A percentile compares a stretch with the other conserved stretches of the same genome.
phyloP scores from a whole-genome alignment of 768 basidiomycete species.

The Rhodotorula babjevae region DNA sequence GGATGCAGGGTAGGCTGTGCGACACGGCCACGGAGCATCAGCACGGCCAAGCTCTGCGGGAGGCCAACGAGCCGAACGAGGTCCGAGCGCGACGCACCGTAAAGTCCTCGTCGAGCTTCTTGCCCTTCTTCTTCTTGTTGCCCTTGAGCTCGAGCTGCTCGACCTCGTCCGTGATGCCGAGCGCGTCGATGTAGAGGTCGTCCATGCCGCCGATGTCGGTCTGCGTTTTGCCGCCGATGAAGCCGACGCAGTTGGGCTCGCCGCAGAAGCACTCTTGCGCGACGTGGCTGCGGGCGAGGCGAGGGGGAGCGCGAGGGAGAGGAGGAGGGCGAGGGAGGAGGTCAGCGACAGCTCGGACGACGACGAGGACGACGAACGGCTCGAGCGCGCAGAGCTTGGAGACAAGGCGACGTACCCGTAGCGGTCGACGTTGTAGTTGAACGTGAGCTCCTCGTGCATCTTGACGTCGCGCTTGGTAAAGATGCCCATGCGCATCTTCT shows the following conservation, averaged over 20 bases:
- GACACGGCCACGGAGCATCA: conserved; percentile 1
- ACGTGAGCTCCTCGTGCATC: conserved; percentile 84
- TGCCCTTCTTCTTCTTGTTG: conserved; percentile 77
- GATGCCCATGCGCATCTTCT: conserved; percentile 90
- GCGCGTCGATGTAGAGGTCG: conserved; percentile 65
- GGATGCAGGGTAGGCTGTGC: conserved; percentile 70
- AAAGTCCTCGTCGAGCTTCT: conserved; percentile 92
- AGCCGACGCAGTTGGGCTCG: conserved; percentile 89
- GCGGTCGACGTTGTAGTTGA: conserved; percentile 99
- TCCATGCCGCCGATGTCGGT: conserved; percentile 93
- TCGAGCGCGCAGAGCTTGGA: background rate
- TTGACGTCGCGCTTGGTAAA: conserved; percentile 59
- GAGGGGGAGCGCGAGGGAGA: background rate
- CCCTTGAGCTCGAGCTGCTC: conserved; percentile 79
- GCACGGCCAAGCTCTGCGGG: no score
- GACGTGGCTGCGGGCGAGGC: conserved; percentile 61
- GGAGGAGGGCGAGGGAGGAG: no score
- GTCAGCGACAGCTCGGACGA: background rate
- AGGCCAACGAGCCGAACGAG: conserved; percentile 2
- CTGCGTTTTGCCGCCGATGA: conserved; percentile 96
- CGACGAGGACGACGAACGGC: no score
- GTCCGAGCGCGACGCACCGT: conserved; percentile 62
- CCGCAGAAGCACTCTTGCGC: conserved; percentile 93
- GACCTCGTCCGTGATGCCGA: conserved; percentile 89
- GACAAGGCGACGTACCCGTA: conserved; percentile 69